These are phyloP conservation scores for Wallacemonas sp. DNA, from an alignment of 208 protist species.

Conservation along the genomic window DNA sequence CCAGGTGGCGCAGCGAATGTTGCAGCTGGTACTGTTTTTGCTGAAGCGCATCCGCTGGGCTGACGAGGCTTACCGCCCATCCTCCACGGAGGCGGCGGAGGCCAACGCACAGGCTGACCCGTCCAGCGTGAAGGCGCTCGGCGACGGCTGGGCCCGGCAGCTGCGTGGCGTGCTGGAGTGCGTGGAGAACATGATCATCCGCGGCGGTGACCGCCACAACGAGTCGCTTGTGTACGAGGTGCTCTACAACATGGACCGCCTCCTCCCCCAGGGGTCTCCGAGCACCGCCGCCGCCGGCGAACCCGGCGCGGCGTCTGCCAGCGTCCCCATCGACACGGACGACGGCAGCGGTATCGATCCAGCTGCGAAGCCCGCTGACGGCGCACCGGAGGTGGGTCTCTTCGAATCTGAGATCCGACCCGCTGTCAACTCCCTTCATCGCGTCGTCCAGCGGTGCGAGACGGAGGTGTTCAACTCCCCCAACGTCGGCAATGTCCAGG, in stretches of 20 bases:
- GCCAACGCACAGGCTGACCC: not conserved
- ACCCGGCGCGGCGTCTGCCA: not conserved
- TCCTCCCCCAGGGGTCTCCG: conserved; percentile 18
- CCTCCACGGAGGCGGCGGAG: conserved; percentile 16
- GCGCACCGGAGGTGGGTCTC: conserved; percentile 14
- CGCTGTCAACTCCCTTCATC: not conserved
- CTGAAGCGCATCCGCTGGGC: conserved; percentile 52
- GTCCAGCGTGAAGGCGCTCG: conserved; percentile 24
- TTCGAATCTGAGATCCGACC: conserved; percentile 16
- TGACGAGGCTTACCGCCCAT: conserved; percentile 14
- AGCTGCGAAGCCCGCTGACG: conserved; percentile 2
- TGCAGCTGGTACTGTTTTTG: conserved; percentile 42
- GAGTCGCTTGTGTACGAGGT: conserved; percentile 80
- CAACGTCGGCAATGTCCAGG: conserved; percentile 3
- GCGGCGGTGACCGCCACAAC: conserved; percentile 51
- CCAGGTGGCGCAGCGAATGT: conserved; percentile 64
- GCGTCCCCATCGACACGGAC: not conserved
- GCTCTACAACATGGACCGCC: conserved; percentile 47
- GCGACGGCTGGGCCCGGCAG: conserved; percentile 61
- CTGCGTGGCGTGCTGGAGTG: conserved; percentile 53
- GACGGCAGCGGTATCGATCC: not conserved
- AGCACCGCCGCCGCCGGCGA: too few relatives aligned
- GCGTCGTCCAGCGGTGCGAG: not conserved
- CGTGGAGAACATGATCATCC: conserved; percentile 59
- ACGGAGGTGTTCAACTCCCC: not conserved